Base-by-base conservation (phyloP, 768 basidiomycete species). In the Panaeolus papilionaceus region DNA sequence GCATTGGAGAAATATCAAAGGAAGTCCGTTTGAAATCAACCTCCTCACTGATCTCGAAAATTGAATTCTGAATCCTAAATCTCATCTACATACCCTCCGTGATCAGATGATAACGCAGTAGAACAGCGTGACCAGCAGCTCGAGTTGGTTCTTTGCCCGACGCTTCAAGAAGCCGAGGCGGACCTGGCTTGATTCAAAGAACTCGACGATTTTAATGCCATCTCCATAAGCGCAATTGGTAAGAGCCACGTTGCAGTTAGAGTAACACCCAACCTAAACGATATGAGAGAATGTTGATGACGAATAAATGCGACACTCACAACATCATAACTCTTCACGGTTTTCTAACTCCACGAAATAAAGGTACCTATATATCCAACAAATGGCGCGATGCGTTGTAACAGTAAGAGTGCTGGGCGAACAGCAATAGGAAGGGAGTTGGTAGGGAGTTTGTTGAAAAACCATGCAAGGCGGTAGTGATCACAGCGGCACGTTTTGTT, bases 241-340 rank as follows among this genome's bases (percentile, higher is more conserved):
- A 94, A 79, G 12, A 94, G 76, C 93, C 93, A 94, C 1, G 92
- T 92, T 10, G 93, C 93, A 8, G 88, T 92, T 38, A 95, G 80
- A 47, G 89, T 89, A 10, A 94, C 89, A 6, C 93, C 93, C 86
- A 80, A 1, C 93, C 92, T 91, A 65, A 39, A 20, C 20, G 42
- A 61, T 20, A 64, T 6, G 10, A 65, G 12, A 20, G 26, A 16
- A 8, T 16, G 23, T 23, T 26, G 6, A 51, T 10, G 47, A 42
- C 3, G 45, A 28, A 28, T 18, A n/a, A 54, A 64, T 18, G 12
- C 69, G 66, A 65, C 20, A 75, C 66, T 86, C 92, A n/a, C 92
- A 74, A 85, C 82, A 77, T 94, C 92, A 72, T 92, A 94, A n/a
- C 85, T 80, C 72, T 86, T 87, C 66, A 94, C 86, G 2, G 85